Evolutionary conservation across 2,329 filamentous ascomycete species (phyloP).

Genomic region (Aspergillus tubingensis): DNA sequence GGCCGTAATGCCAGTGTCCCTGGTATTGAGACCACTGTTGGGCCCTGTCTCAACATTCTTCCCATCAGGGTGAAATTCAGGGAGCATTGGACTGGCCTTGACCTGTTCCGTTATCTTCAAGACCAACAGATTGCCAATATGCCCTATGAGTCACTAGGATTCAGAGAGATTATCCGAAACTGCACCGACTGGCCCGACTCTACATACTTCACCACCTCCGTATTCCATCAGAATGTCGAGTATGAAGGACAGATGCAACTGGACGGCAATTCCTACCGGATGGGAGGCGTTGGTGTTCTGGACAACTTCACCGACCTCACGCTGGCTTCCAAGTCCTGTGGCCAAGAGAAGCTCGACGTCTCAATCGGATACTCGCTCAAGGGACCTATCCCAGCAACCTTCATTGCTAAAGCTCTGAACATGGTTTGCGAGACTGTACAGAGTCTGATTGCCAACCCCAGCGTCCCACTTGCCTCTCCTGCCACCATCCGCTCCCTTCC

Average conservation of each 20-base stretch:
- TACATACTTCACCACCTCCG: slow-evolving; percentile 44
- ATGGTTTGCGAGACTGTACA: slow-evolving; percentile 44
- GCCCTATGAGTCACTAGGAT: slow-evolving; percentile 57
- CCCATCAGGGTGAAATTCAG: slow-evolving; percentile 63
- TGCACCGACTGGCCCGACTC: slow-evolving; percentile 47
- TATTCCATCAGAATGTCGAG: slow-evolving; percentile 43
- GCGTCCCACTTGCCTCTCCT: slow-evolving; percentile 34
- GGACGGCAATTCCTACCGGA: slow-evolving; percentile 40
- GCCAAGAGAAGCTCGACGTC: slow-evolving; percentile 36
- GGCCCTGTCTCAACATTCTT: slow-evolving; percentile 68
- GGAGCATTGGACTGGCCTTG: slow-evolving; percentile 52
- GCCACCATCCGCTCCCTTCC: slow-evolving; percentile 35
- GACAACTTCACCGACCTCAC: slow-evolving; percentile 46
- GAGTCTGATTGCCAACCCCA: slow-evolving; percentile 40
- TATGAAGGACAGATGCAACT: slow-evolving; percentile 40
- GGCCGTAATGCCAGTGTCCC: slow-evolving; percentile 63
- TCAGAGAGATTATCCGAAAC: slow-evolving; percentile 54
- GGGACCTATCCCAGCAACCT: slow-evolving; percentile 34
- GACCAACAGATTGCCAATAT: slow-evolving; percentile 60
- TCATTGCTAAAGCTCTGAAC: slow-evolving; percentile 40
- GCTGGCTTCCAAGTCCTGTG: slow-evolving; percentile 40
- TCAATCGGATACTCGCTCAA: slow-evolving; percentile 43
- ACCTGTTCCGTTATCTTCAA: slow-evolving; percentile 58
- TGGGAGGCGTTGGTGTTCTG: slow-evolving; percentile 42
- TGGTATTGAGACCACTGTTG: slow-evolving; percentile 59